Evolutionary conservation across 176 grass and related monocot genomes (phyloP).

Genomic region (Avena eriantha): DNA sequence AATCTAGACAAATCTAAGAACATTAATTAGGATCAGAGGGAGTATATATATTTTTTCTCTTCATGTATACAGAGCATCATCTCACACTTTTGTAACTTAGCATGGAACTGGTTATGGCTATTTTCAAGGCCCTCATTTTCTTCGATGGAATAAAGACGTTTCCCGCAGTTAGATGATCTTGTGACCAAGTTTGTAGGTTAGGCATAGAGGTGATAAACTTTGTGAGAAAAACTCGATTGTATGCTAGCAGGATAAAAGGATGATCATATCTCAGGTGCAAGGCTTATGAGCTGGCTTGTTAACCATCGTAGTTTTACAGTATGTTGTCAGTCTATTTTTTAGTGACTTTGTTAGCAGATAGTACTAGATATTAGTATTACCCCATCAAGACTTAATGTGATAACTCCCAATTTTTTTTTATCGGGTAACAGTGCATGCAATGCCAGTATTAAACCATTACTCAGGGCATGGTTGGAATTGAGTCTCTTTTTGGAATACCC

Average conservation of each 20-base stretch:
- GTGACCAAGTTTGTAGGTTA: not conserved
- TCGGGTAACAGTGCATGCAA: not conserved
- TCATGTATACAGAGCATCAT: not conserved
- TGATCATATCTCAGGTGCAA: not conserved
- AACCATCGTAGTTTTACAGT: not conserved
- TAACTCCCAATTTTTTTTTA: not conserved
- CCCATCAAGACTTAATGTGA: not conserved
- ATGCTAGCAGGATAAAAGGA: not conserved
- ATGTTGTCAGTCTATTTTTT: not conserved
- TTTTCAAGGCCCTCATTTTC: not conserved
- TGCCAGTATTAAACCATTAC: not conserved
- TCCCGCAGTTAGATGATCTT: not conserved
- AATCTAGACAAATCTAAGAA: no score
- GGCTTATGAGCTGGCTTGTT: not conserved
- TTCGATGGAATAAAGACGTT: not conserved
- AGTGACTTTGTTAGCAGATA: not conserved
- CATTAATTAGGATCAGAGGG: no score
- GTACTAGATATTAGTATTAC: not conserved
- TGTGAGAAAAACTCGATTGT: not conserved
- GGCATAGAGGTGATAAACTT: not conserved
- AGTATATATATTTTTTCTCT: not conserved
- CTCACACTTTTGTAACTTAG: no score
- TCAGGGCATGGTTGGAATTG: not conserved
- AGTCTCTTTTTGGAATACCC: not conserved
- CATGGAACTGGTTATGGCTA: not conserved